These are phyloP conservation scores for Cladobotryum protrusum DNA, from an alignment of 2,329 filamentous ascomycete species.

Conservation along the genomic window DNA sequence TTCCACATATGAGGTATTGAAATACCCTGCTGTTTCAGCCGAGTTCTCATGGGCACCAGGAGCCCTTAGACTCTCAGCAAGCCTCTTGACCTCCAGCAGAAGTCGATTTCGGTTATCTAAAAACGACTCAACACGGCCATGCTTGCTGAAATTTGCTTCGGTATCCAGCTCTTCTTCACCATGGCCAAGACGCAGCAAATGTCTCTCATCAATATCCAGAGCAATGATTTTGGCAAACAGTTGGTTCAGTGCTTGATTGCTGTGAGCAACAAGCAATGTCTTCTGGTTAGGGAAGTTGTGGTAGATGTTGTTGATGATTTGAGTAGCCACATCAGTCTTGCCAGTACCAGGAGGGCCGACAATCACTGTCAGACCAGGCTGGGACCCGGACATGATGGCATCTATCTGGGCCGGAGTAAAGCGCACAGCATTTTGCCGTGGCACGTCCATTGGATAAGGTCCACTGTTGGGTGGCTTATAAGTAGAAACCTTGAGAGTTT, in stretches of 20 bases:
- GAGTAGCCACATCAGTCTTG: conserved; percentile 97
- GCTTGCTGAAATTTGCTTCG: conserved; percentile 84
- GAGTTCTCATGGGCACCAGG: conserved; percentile 94
- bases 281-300: conserved; percentile 94
- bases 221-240: conserved; percentile 97
- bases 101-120: conserved; percentile 77
- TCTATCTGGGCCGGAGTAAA: conserved; percentile 91
- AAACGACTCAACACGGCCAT: conserved; percentile 91
- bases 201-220: conserved; percentile 89
- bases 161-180: conserved; percentile 91
- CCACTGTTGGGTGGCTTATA: conserved; percentile 86
- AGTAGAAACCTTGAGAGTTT: conserved; percentile 75
- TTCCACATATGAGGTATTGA: conserved; percentile 84
- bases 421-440: conserved; percentile 73
- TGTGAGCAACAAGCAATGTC: conserved; percentile 89
- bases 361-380: conserved; percentile 88
- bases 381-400: conserved; percentile 87
- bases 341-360: conserved; percentile 94
- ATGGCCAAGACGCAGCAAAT: conserved; percentile 85
- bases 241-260: conserved; percentile 96
- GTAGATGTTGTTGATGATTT: conserved; percentile 98
- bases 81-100: conserved; percentile 75
- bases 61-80: conserved; percentile 78
- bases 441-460: conserved; percentile 79
- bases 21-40: conserved; percentile 95